Base-by-base conservation (phyloP, 331 rosid species). In the Malus hybrid region DNA sequence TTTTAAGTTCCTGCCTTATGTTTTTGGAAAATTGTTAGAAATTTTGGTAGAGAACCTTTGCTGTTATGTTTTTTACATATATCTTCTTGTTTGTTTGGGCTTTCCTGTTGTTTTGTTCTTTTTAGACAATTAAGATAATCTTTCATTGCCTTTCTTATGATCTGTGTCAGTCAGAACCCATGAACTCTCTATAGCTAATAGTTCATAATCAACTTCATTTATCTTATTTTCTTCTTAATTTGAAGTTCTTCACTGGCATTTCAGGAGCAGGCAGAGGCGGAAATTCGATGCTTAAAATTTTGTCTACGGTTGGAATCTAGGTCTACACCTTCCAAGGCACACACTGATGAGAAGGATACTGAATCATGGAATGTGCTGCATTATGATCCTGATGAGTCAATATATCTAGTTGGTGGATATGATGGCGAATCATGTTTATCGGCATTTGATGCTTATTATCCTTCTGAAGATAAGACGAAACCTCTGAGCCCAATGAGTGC, bases 401-500 rank as follows among this genome's bases (percentile, higher is more conserved):
- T 94, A 27, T 90, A 76, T 79, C 75, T 94, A 75, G 80, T 85
- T 20, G 97, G 99, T 74, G 96, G 99, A 70, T 88, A 20, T 67
- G 81, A 88, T 79, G 90, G 97, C 70, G 77, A 79, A 75, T 83
- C 90, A 31, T 81, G 79, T 76, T 76, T 88, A 67, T 83, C 85
- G 10, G 50, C 80, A 56, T 63, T 83, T 77, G 95, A 87, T 71
- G 74, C 80, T 44, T 93, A 81, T 74, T 76, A 82, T 70, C 89
- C 93, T 77, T 88, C 88, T 63, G 42, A 15, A 13, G 81, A 86
- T 76, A 69, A 67, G 77, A 84, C 80, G n/a, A 87, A 86, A 77
- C 80, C 84, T 76, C 76, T 78, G 15, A 67, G 67, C 72, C 76
- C 88, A 36, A 76, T 85, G 87, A 86, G 72, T 72, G 70, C 72